Evolutionary conservation across 768 basidiomycete genomes (phyloP).

Genomic region (Lanmaoa pseudosensibilis): DNA sequence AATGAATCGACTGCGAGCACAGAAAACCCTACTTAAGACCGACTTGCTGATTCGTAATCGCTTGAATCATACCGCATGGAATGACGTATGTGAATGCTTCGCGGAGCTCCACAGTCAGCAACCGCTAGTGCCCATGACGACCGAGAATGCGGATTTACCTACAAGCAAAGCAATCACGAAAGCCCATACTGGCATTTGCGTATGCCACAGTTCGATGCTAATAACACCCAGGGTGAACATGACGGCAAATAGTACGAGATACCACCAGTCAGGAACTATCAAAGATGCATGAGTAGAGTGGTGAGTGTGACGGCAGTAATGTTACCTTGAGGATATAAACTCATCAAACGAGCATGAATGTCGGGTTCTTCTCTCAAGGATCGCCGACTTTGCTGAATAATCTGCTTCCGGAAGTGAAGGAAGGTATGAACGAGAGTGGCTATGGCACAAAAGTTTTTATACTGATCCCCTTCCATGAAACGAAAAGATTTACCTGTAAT

Average conservation of each 20-base stretch:
- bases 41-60: constrained; percentile 80
- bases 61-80: constrained; percentile 59
- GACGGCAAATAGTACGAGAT: constrained; percentile 61
- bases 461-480: background rate
- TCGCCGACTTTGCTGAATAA: constrained; percentile 67
- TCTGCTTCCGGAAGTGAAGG: constrained; percentile 77
- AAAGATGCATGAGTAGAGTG: background rate
- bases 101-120: constrained; percentile 2
- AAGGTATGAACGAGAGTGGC: constrained; percentile 34
- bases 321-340: constrained; percentile 53
- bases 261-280: constrained; percentile 87
- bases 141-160: constrained; percentile 33
- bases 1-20: background rate
- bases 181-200: constrained; percentile 64
- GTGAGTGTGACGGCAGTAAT: background rate
- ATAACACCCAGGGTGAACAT: constrained; percentile 72
- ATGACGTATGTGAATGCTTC: constrained; percentile 46
- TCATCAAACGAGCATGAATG: constrained; percentile 83
- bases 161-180: constrained; percentile 67
- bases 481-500: constrained; percentile 54
- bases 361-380: constrained; percentile 78
- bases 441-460: constrained; percentile 3
- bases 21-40: constrained; percentile 50
- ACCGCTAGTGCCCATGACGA: background rate
- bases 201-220: constrained; percentile 72